Percentiles rank a stretch among this genome's conserved stretches.
Evolutionary conservation across 2,329 filamentous ascomycete species (phyloP).

Genomic region (Colletotrichum australisinense): DNA sequence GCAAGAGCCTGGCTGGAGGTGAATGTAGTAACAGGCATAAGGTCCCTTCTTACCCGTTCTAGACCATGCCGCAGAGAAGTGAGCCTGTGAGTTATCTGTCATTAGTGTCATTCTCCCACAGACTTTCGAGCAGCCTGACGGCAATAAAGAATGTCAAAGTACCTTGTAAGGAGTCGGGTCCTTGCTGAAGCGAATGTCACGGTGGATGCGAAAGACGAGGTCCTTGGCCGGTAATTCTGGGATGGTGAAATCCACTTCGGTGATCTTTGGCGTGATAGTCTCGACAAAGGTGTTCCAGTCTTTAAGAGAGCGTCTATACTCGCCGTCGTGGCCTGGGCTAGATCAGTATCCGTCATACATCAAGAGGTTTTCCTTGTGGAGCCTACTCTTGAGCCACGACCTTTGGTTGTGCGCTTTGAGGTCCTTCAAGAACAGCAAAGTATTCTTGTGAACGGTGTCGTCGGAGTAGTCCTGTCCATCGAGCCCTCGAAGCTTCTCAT

Average conservation of each 20-base stretch:
- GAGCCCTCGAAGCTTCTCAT: conserved; percentile 53
- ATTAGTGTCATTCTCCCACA: background rate
- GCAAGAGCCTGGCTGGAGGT: conserved; percentile 77
- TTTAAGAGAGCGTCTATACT: conserved; percentile 81
- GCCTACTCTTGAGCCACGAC: conserved; percentile 68
- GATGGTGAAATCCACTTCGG: conserved; percentile 81
- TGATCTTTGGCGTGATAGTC: conserved; percentile 75
- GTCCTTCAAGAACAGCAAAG: conserved; percentile 67
- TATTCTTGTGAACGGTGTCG: conserved; percentile 66
- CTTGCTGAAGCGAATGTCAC: conserved; percentile 86
- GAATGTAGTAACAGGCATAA: conserved; percentile 90
- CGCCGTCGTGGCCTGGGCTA: conserved; percentile 76
- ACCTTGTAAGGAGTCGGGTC: conserved; percentile 92
- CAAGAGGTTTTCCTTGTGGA: background rate
- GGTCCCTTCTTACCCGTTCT: conserved; percentile 88
- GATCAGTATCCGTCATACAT: conserved; percentile 25
- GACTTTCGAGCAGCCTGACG: no score
- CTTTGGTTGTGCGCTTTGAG: conserved; percentile 70
- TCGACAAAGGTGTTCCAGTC: conserved; percentile 87
- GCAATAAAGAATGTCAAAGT: conserved; percentile 35
- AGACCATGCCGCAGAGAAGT: conserved; percentile 89
- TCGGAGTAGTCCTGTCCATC: conserved; percentile 62
- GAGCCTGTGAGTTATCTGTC: conserved; percentile 61
- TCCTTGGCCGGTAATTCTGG: conserved; percentile 90
- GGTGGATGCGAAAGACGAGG: conserved; percentile 87